Evolutionary conservation across 768 basidiomycete genomes (phyloP).

Genomic region (Lentinula edodes): DNA sequence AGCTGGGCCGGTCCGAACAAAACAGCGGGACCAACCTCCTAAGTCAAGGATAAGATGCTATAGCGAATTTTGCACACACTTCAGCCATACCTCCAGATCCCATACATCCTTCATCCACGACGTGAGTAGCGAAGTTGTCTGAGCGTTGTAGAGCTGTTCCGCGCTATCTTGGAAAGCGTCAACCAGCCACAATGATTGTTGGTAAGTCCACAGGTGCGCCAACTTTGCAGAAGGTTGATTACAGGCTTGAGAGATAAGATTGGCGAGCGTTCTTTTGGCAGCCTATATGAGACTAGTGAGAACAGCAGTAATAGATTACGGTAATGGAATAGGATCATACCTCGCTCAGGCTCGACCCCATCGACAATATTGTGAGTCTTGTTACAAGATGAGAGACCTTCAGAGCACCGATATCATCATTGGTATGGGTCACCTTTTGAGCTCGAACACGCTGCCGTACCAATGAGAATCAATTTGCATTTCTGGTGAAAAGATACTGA

Average conservation of each 20-base stretch:
- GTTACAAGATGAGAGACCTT: not conserved
- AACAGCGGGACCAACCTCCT: slow-evolving; percentile 16
- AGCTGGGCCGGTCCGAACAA: slow-evolving; percentile 43
- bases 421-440: not conserved
- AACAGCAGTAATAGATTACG: not conserved
- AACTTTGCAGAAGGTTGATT: not conserved
- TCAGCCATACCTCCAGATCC: not conserved
- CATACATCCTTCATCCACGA: slow-evolving; percentile 3
- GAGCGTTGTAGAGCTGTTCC: not conserved
- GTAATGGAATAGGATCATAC: not conserved
- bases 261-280: not conserved
- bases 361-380: not conserved
- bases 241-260: not conserved
- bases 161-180: not conserved
- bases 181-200: not conserved
- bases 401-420: not conserved
- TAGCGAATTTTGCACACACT: not conserved
- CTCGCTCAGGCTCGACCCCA: not conserved
- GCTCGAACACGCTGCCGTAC: not conserved
- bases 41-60: not conserved
- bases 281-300: not conserved
- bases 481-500: slow-evolving; percentile 8
- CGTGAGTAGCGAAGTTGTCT: not conserved
- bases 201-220: not conserved
- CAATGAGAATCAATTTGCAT: not conserved